Evolutionary conservation across 495 filamentous ascomycete species (phyloP).

Genomic region (Hypoxylon subgilvum): DNA sequence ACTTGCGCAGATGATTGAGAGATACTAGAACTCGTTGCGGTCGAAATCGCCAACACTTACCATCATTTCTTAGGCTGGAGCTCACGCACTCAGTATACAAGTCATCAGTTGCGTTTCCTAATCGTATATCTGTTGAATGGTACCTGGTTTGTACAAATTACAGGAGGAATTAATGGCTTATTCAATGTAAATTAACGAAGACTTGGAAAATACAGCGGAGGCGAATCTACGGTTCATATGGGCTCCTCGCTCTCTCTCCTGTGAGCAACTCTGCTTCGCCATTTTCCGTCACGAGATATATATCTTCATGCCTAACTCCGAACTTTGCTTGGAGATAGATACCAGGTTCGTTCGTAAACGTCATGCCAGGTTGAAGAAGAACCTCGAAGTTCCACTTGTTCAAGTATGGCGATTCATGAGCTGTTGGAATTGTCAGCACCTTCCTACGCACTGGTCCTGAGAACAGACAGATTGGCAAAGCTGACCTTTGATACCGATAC

Average conservation of each 20-base stretch:
- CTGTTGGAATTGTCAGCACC: slow-evolving; percentile 31
- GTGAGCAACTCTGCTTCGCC: slow-evolving; percentile 55
- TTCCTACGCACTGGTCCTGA: not conserved
- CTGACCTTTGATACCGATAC: slow-evolving; percentile 61
- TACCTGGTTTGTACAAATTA: too few species aligned
- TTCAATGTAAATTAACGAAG: too few species aligned
- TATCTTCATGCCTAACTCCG: slow-evolving; percentile 61
- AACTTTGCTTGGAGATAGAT: slow-evolving; percentile 61
- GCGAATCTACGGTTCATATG: slow-evolving; percentile 51
- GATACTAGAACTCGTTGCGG: too few species aligned
- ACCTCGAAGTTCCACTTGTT: slow-evolving; percentile 58
- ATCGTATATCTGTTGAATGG: too few species aligned
- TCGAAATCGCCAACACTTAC: too few species aligned
- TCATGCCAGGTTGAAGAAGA: slow-evolving; percentile 56
- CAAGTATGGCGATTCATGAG: slow-evolving; percentile 62
- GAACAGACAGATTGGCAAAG: slow-evolving; percentile 1
- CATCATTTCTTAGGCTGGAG: too few species aligned
- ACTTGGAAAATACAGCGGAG: not conserved
- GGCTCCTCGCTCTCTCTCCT: slow-evolving; percentile 49
- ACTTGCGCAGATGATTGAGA: too few species aligned
- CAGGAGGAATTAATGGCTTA: too few species aligned
- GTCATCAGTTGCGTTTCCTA: too few species aligned
- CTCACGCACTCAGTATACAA: too few species aligned
- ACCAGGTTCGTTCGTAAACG: slow-evolving; percentile 62
- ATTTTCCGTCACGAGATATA: slow-evolving; percentile 55